Percentiles rank a stretch among this genome's conserved stretches.
Evolutionary conservation across 2,329 filamentous ascomycete genomes (phyloP).

Genomic region (Pyrenophora seminiperda): DNA sequence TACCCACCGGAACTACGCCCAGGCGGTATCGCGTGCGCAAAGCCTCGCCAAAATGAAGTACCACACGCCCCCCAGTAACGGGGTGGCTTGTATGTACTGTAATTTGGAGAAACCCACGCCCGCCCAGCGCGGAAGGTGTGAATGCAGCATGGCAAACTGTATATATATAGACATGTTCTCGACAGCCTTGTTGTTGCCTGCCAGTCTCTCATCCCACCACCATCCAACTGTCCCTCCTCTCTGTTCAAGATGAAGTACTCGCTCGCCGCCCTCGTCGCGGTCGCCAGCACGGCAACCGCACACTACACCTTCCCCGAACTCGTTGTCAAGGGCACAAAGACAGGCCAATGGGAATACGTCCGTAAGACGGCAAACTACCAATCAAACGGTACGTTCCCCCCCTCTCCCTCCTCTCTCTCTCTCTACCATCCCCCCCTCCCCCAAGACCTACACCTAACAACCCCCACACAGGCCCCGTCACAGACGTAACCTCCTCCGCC

Average conservation of each 20-base stretch:
- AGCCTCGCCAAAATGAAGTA: conserved; percentile 10
- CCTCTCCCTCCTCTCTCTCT: conserved; percentile 21
- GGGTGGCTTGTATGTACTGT: conserved; percentile 5
- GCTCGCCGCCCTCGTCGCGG: conserved; percentile 26
- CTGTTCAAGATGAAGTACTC: conserved; percentile 40
- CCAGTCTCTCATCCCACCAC: conserved; percentile 1
- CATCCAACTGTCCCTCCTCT: too few species aligned
- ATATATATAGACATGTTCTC: conserved; percentile 15
- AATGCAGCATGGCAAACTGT: not conserved
- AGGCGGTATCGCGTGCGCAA: not conserved
- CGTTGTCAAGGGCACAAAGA: conserved; percentile 28
- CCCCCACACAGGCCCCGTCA: conserved; percentile 15
- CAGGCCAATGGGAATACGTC: conserved; percentile 42
- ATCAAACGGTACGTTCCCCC: conserved; percentile 31
- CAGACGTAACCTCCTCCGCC: conserved; percentile 36
- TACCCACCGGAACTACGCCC: conserved; percentile 28
- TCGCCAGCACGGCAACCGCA: conserved; percentile 31
- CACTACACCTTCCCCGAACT: conserved; percentile 45
- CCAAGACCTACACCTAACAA: conserved; percentile 3
- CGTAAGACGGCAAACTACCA: conserved; percentile 46
- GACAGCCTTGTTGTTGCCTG: not conserved
- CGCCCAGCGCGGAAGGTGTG: not conserved
- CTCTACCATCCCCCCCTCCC: conserved; percentile 16
- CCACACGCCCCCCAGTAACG: conserved; percentile 6
- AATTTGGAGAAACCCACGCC: conserved; percentile 1